Percentiles rank a stretch among this genome's conserved stretches.
Evolutionary conservation across 139 green algal species (phyloP).

Genomic region (Volvox africanus): DNA sequence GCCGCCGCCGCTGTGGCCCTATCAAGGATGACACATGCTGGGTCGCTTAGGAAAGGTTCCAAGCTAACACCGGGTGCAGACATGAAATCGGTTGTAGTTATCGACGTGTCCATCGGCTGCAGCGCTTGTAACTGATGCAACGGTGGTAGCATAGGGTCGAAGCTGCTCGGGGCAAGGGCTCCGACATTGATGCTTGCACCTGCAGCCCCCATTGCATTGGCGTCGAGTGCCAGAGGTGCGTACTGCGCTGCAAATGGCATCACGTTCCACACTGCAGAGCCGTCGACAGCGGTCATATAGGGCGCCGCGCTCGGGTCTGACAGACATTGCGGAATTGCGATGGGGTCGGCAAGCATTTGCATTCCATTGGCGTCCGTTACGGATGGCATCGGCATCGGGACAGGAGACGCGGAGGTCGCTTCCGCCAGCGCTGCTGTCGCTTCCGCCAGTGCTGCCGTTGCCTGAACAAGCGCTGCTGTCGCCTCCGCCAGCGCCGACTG

Average conservation of each 20-base stretch:
- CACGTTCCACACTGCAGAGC: constrained; percentile 8
- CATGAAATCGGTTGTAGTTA: background rate
- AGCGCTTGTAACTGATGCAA: background rate
- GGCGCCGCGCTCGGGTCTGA: background rate
- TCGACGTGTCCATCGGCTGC: background rate
- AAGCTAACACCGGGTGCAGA: background rate
- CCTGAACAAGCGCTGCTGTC: constrained; percentile 12
- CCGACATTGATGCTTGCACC: background rate
- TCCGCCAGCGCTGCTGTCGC: constrained; percentile 6
- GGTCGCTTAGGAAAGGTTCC: background rate
- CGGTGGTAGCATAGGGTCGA: background rate
- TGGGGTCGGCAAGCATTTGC: background rate
- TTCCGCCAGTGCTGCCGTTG: constrained; percentile 25
- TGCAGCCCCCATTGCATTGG: background rate
- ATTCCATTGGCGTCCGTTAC: background rate
- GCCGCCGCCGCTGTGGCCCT: background rate
- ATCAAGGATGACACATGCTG: background rate
- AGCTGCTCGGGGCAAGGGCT: background rate
- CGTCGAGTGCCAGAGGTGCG: background rate
- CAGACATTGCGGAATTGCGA: background rate
- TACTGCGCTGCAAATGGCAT: background rate
- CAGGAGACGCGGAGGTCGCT: background rate
- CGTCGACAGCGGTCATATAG: background rate
- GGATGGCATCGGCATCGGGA: background rate
- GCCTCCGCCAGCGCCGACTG: constrained; percentile 34